Conservation (phyloP, 257 asterid species). For the Mentha longifolia region DNA sequence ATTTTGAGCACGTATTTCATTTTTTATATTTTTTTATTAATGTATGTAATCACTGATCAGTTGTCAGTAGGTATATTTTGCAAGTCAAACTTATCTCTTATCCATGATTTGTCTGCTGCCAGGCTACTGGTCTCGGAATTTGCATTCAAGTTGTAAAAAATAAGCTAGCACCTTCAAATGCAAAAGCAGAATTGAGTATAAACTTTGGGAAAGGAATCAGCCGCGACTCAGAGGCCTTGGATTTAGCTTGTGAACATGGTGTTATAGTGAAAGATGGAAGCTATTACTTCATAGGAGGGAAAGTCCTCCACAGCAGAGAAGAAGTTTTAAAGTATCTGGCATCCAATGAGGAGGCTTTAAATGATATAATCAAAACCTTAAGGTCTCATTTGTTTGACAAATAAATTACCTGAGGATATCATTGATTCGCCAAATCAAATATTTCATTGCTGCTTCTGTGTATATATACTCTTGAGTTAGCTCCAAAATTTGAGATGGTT, state of each 20-base stretch:
- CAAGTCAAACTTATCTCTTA: neutral
- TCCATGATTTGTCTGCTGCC: constrained; percentile 27
- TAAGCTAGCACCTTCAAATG: constrained; percentile 80
- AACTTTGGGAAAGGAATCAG: constrained; percentile 74
- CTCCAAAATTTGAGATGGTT: neutral
- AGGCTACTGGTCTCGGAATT: constrained; percentile 88
- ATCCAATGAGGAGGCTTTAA: constrained; percentile 54
- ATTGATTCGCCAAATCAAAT: constrained; percentile 14
- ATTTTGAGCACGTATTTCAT: too few relatives aligned
- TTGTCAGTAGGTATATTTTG: neutral
- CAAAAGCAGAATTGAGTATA: constrained; percentile 71
- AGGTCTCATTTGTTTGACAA: constrained; percentile 65
- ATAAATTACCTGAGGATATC: constrained; percentile 25
- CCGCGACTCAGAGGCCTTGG: constrained; percentile 71
- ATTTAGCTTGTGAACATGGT: constrained; percentile 88
- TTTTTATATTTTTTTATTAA: neutral
- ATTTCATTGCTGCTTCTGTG: constrained; percentile 28
- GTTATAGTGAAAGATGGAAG: constrained; percentile 62
- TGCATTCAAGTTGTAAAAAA: constrained; percentile 84
- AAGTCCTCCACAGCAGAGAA: constrained; percentile 51
- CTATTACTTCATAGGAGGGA: constrained; percentile 62
- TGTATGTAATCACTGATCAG: neutral
- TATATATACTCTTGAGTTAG: constrained; percentile 26
- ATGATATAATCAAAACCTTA: constrained; percentile 55
- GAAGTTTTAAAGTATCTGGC: constrained; percentile 70